A percentile compares a stretch with the other conserved stretches of the same genome.
phyloP scores from a whole-genome alignment of 345 rosid genomes.

The Moricandia arvensis region DNA sequence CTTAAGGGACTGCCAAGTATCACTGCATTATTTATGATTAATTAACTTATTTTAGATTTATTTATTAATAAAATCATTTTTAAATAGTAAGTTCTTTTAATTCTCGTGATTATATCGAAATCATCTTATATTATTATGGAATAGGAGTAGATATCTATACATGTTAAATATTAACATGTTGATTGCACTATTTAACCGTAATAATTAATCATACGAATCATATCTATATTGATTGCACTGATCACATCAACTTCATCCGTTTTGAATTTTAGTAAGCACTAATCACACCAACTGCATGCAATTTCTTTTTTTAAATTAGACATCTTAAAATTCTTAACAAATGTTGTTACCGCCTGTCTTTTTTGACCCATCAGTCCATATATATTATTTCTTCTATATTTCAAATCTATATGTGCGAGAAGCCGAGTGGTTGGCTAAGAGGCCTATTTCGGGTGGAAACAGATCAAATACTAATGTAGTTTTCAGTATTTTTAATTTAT shows the following conservation, averaged over 20 bases:
- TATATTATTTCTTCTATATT: not conserved
- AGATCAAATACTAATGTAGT: too few species aligned
- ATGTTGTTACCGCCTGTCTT: not conserved
- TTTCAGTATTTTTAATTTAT: too few species aligned
- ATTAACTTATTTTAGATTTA: too few species aligned
- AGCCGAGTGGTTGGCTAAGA: too few species aligned
- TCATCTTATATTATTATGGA: too few species aligned
- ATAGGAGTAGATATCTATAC: not conserved
- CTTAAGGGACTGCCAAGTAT: too few species aligned
- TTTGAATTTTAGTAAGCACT: not conserved
- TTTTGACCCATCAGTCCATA: not conserved
- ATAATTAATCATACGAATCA: slow-evolving; percentile 7
- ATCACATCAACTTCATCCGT: slow-evolving; percentile 3
- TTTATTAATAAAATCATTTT: too few species aligned
- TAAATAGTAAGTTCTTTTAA: too few species aligned
- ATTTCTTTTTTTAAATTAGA: not conserved
- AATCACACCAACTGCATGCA: not conserved
- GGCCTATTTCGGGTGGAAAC: too few species aligned
- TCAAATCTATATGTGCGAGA: too few species aligned
- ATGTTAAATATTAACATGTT: not conserved
- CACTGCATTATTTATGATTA: not conserved
- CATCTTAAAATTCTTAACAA: slow-evolving; percentile 8
- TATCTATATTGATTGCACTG: not conserved
- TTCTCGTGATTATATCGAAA: not conserved
- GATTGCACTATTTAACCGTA: not conserved